Base-by-base conservation (phyloP, 2,329 filamentous ascomycete genomes). In the Setomelanomma holmii region DNA sequence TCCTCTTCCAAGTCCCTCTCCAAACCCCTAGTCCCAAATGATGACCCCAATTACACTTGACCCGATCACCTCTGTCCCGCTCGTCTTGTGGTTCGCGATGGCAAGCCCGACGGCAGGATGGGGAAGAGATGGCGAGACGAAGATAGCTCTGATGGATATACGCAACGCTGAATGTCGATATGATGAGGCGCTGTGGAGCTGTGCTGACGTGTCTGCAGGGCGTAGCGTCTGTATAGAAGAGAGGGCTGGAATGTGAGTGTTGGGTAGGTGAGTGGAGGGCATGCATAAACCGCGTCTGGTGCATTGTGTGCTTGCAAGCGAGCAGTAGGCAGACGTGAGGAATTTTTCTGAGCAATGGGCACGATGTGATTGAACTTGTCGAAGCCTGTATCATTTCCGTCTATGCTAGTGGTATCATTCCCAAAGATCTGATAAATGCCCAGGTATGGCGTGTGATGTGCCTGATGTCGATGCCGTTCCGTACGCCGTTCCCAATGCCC, bases 41-140 rank as follows among this genome's bases (percentile, higher is more conserved):
- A 47, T 47, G 45, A 47, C 14, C 45, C 36, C 24, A 45, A 48
- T 41, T 48, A 48, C 45, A 48, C 45, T 48, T 48, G 45, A 48
- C 27, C 45, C 45, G 45, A 48, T 14, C 39, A 11, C 45, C 36
- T 14, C 44, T 23, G 11, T 33, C 45, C 20, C 27, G 6, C 24
- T 20, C n/a, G 19, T 22, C 27, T 14, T 20, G 42, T 35, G 42
- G 42, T 45, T 45, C 20, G 41, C 41, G 23, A 5, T 19, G 11
- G 24, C 41, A 30, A 44, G 41, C 41, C 27, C 24, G 41, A 19
- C 11, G 5, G 14, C 17, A 33, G 22, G 23, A 33, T 34, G 42
- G 42, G 27, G 5, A 21, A 11, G 19, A 4, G 27, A 16, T 34
- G 33, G 42, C 33, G 42, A 45, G 27, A 35, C 24, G 17, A 45